Evolutionary conservation across 257 asterid species (phyloP).

Genomic region (Penstemon eatonii): DNA sequence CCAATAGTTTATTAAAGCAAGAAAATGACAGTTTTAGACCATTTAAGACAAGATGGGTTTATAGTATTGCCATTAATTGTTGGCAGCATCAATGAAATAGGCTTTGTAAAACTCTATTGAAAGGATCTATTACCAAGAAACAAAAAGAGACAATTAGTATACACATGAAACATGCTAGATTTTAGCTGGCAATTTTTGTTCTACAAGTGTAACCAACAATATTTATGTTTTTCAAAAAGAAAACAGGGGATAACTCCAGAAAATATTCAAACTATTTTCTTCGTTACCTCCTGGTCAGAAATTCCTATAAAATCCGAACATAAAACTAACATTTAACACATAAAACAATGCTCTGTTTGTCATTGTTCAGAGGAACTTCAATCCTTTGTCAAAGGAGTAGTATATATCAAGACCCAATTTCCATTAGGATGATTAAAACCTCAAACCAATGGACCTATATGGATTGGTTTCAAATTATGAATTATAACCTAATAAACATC

Average conservation of each 20-base stretch:
- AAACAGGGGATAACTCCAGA: not conserved
- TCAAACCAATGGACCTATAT: not conserved
- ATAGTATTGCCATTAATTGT: constrained; percentile 10
- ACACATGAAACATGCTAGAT: not conserved
- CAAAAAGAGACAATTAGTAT: not conserved
- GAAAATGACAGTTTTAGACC: constrained; percentile 28
- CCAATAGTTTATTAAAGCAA: constrained; percentile 21
- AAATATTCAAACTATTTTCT: not conserved
- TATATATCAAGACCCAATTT: not conserved
- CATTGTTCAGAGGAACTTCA: not conserved
- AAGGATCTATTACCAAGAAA: constrained; percentile 35
- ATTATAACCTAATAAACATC: too few relatives aligned
- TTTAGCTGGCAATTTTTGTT: constrained; percentile 14
- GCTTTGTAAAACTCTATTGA: constrained; percentile 28
- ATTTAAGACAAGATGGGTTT: constrained; percentile 5
- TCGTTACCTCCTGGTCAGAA: not conserved
- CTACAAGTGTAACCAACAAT: not conserved
- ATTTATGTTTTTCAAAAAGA: not conserved
- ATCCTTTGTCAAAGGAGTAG: constrained; percentile 2
- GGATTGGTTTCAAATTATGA: too few relatives aligned
- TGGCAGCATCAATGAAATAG: constrained; percentile 39
- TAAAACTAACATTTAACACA: not conserved
- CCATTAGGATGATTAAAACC: not conserved
- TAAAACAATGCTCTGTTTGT: not conserved
- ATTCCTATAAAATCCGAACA: not conserved